Evolutionary conservation across 169 alveolate species (phyloP).

Genomic region (Plasmodium ovale): DNA sequence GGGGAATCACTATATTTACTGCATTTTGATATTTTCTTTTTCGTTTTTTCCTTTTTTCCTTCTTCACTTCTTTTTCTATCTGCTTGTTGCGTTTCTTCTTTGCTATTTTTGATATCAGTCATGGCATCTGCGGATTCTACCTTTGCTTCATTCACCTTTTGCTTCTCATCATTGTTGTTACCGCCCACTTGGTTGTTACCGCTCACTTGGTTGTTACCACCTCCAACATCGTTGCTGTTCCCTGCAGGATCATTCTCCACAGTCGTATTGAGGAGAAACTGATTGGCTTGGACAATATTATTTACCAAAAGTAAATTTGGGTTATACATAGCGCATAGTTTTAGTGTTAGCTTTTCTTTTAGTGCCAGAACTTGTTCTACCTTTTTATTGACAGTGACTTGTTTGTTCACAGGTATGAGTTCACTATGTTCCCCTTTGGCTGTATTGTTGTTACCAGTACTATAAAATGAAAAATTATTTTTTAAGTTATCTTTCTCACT

Average conservation of each 20-base stretch:
- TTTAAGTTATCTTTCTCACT: constrained; percentile 33
- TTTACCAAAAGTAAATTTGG: constrained; percentile 40
- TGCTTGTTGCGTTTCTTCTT: neutral
- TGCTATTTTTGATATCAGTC: neutral
- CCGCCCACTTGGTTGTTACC: too few relatives aligned
- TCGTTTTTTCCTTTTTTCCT: neutral
- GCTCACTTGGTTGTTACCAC: too few relatives aligned
- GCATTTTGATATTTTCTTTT: constrained; percentile 13
- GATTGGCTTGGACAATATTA: constrained; percentile 26
- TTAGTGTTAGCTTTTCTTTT: constrained; percentile 71
- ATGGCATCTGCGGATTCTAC: neutral
- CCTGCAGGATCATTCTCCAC: neutral
- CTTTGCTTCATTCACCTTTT: neutral
- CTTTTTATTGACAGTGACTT: constrained; percentile 73
- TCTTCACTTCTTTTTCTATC: neutral
- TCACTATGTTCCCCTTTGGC: neutral
- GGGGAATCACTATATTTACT: constrained; percentile 28
- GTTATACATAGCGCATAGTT: constrained; percentile 73
- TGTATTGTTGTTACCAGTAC: neutral
- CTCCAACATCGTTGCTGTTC: neutral
- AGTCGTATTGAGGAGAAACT: neutral
- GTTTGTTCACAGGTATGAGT: neutral
- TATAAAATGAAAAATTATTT: constrained; percentile 38
- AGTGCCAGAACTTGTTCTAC: constrained; percentile 75
- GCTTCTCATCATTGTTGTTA: too few relatives aligned